Evolutionary conservation across 805 yeast genomes (phyloP), one percentile per base, ranked within the genome.

Genomic region (Ogataea paraovalis): DNA sequence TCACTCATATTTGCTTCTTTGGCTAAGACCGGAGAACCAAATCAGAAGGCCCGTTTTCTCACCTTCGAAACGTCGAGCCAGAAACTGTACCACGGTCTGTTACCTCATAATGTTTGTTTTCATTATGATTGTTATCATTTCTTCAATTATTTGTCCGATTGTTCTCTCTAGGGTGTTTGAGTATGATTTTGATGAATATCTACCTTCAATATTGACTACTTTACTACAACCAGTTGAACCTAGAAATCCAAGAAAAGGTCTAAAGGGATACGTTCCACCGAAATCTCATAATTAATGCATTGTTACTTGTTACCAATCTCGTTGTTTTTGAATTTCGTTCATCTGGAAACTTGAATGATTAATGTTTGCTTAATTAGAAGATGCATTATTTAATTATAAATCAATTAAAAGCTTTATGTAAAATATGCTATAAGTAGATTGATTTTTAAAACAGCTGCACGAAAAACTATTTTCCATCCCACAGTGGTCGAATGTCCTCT

Each of bases 1-100:
- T 76, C 94, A 85, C 57, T 78, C 89, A 1, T 68, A 79, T 67
- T 68, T 81, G 59, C 67, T 85, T 32, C 75, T 85, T 54, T 85
- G 92, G 92, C 66, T 84, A 48, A 76, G 72, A 37, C 66, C 65
- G 2, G 59, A 57, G 4, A 66, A 69, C 37, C 83, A 79, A 55
- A 59, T 79, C 2, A 67, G 79, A 8, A 74, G 78, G 3, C 72
- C 71, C 21, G 66, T 77, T 2, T 64, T 76, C 6, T 67, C 79
- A 1, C 64, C 70, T 7, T 49, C 54, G 18, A 73, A 65, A 48
- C 72, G 76, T 46, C 69, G 70, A 51, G 60, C 73, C 44, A 68
- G 66, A 51, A 66, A 73, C 37, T 64, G 73, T 40, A 50, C 60
- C 4, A 59, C 65, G 1, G 50, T 56, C 12, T 38, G 47, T 68